Base-by-base conservation (phyloP, 1,284 basidiomycete genomes). In the Inonotus obliquus region DNA sequence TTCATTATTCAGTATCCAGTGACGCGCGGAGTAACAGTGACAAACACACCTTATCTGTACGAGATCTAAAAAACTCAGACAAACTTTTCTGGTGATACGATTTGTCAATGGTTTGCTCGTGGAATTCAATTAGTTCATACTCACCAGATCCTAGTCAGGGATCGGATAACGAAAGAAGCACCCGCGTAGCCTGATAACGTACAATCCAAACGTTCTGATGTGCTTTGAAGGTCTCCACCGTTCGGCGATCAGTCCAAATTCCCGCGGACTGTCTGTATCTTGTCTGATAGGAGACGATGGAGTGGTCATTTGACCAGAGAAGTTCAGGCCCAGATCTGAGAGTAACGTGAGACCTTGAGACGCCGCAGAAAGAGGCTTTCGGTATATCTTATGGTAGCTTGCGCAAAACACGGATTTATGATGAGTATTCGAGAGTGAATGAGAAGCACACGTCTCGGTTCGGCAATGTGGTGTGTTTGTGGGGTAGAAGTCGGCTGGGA, bases 391-490 rank as follows among this genome's bases (percentile, higher is more conserved):
- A 52, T 4, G 19, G 17, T 9, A 29, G 27, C 17, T n/a, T n/a
- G 23, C 25, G 13, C 7, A 13, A 27, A 19, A 9, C 7, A 17
- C 51, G 13, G 27, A 13, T 35, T 17, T 3, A 49, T 21, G 23
- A 35, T 35, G 14, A 52, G 1, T 32, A 14, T 52, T 32, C 9
- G 29, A 52, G 51, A 17, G 27, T 35, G 51, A n/a, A n/a, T 21
- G 4, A 23, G n/a, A n/a, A 23, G 47, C 47, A 19, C 9, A 19
- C 51, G 51, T 25, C 51, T 52, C 51, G 51, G 32, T 19, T 52
- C 51, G 51, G 51, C 51, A 52, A 32, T 52, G 51, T 44, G 41
- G 41, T 17, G n/a, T n/a, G n/a, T 44, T 44, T 44, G 41, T 49
- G 47, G 47, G 25, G 47, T 21, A 49, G 47, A 49, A 49, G 25